Percentiles rank a stretch among this genome's conserved stretches.
phyloP scores from a whole-genome alignment of 371 early-diverging fungal genomes.

The Conidiobolus incongruus region DNA sequence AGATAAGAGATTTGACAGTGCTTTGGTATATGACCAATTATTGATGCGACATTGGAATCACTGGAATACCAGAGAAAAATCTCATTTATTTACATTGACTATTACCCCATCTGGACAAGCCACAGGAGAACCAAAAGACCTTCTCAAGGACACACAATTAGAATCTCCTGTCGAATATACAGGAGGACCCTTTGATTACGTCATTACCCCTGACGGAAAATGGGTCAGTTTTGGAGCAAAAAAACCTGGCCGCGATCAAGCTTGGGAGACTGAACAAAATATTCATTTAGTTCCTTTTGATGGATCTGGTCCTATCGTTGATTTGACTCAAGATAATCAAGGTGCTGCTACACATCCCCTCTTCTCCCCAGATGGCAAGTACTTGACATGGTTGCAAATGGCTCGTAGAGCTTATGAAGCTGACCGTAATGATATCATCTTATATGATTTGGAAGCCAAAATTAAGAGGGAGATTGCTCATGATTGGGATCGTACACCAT shows the following conservation, averaged over 20 bases:
- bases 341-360: slow-evolving; percentile 39
- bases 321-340: slow-evolving; percentile 24
- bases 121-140: slow-evolving; percentile 7
- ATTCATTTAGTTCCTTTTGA: slow-evolving; percentile 35
- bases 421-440: slow-evolving; percentile 42
- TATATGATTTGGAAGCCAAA: slow-evolving; percentile 9
- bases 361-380: slow-evolving; percentile 29
- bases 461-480: slow-evolving; percentile 38
- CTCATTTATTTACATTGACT: slow-evolving; percentile 33
- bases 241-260: slow-evolving; percentile 26
- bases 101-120: slow-evolving; percentile 11
- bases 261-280: slow-evolving; percentile 54
- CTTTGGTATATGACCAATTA: slow-evolving; percentile 24
- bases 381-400: too few species aligned
- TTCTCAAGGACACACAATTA: slow-evolving; percentile 13
- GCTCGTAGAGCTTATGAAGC: slow-evolving; percentile 44
- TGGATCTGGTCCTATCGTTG: slow-evolving; percentile 15
- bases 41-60: too few species aligned
- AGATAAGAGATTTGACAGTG: slow-evolving; percentile 20
- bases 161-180: slow-evolving; percentile 25
- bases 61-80: slow-evolving; percentile 40
- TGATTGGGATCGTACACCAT: too few species aligned
- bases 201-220: slow-evolving; percentile 32
- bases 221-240: slow-evolving; percentile 48
- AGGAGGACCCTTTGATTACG: slow-evolving; percentile 29